Evolutionary conservation across 257 asterid species (phyloP), one percentile per base, ranked within the genome.

Genomic region (Penstemon davidsonii): DNA sequence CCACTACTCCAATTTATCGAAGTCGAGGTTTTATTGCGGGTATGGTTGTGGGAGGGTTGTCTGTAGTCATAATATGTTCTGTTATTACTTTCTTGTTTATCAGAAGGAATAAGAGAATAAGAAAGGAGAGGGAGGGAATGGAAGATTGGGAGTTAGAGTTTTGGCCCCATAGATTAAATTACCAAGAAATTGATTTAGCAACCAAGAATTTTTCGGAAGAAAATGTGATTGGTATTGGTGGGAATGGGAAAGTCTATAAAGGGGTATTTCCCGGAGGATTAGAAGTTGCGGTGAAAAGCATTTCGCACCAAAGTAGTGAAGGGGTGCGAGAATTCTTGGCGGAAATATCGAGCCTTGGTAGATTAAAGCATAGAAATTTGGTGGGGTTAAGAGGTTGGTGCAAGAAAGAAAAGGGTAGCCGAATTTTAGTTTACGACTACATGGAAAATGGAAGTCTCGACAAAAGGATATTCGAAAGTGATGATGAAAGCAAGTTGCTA

Each of bases 131-230:
- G 15, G 84, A 75, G 5, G 78, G 55, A 13, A 64, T 77, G 57
- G 89, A 81, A 66, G 81, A 65, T 11, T 84, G 86, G 89, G 89
- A 84, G 69, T n/a, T 79, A 62, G 86, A 81, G 75, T 79, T 71
- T 66, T 79, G 89, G 78, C 79, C 86, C 0, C 85, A 75, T 64
- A 79, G 83, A 64, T 74, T 79, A 53, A 52, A 64, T 4, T 81
- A 81, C 39, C 70, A 58, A 11, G 85, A 76, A 47, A 70, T 84
- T 25, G 79, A 76, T 42, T 63, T 73, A 4, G 83, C 80, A 12
- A 84, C 89, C 1, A 74, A 65, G 57, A 64, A 70, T 52, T 84
- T 84, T 56, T 46, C 71, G 12, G 85, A 81, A 5, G 67, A 70
- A 45, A 82, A 81, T 55, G 77, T 81, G 19, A 78, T 84, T 8